Conservation (phyloP, 2,329 filamentous ascomycete species). For the Tolypocladium ovalisporum region DNA sequence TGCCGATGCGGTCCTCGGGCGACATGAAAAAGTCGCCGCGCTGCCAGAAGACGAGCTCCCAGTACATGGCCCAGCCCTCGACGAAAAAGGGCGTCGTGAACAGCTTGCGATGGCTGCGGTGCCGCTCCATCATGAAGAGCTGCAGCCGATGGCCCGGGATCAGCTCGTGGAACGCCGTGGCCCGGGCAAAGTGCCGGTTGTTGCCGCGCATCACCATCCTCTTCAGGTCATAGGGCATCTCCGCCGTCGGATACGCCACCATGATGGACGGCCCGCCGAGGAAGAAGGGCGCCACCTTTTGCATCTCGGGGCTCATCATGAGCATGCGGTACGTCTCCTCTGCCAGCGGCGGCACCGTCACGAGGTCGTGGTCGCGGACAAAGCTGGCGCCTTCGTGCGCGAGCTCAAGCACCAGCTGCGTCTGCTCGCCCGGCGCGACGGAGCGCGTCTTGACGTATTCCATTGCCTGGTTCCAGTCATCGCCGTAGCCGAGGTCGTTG, state of each 20-base stretch:
- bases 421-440: constrained; percentile 42
- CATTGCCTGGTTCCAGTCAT: constrained; percentile 40
- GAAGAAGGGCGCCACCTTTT: constrained; percentile 49
- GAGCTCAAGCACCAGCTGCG: constrained; percentile 38
- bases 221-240: constrained; percentile 43
- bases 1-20: constrained; percentile 42
- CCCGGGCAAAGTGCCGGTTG: constrained; percentile 43
- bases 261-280: constrained; percentile 42
- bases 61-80: constrained; percentile 52
- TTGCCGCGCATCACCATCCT: constrained; percentile 50
- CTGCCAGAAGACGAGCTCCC: constrained; percentile 49
- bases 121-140: constrained; percentile 33
- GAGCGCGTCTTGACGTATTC: constrained; percentile 44
- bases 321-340: constrained; percentile 43
- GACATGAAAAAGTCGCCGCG: constrained; percentile 37
- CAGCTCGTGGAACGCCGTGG: constrained; percentile 52
- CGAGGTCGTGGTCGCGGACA: constrained; percentile 40
- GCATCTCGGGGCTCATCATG: constrained; percentile 42
- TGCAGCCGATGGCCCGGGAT: constrained; percentile 49
- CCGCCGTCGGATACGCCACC: constrained; percentile 43
- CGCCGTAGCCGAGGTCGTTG: constrained; percentile 31
- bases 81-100: constrained; percentile 49
- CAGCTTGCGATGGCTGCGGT: constrained; percentile 36
- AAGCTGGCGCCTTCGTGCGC: constrained; percentile 40
- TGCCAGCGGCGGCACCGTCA: constrained; percentile 42